phyloP scores from a whole-genome alignment of 1,139 yeast genomes.

The Torulaspora globosa region DNA sequence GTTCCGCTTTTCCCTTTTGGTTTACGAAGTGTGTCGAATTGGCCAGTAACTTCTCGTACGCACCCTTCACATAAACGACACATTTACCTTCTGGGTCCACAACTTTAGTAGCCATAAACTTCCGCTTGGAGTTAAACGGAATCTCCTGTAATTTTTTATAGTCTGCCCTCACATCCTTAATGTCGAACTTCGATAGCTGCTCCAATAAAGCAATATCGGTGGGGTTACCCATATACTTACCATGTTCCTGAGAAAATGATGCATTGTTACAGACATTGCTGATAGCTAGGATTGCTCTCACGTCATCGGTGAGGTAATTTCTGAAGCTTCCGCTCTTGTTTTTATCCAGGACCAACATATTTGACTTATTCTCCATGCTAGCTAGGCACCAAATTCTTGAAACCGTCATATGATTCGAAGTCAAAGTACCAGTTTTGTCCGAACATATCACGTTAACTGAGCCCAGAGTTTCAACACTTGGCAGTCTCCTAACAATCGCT shows the following conservation, averaged over 20 bases:
- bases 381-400: constrained; percentile 76
- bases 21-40: constrained; percentile 58
- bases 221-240: constrained; percentile 79
- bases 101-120: constrained; percentile 69
- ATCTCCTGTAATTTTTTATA: constrained; percentile 58
- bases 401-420: constrained; percentile 93
- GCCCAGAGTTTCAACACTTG: constrained; percentile 92
- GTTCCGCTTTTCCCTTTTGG: constrained; percentile 50
- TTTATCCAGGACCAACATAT: constrained; percentile 44
- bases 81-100: constrained; percentile 49
- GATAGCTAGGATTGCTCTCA: constrained; percentile 52
- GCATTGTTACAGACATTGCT: constrained; percentile 86
- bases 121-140: constrained; percentile 78
- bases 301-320: constrained; percentile 48
- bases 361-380: constrained; percentile 48
- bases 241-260: constrained; percentile 60
- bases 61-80: constrained; percentile 77
- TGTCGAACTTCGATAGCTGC: constrained; percentile 61
- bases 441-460: constrained; percentile 91
- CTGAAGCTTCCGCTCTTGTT: constrained; percentile 43
- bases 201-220: constrained; percentile 87
- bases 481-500: constrained; percentile 87
- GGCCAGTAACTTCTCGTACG: constrained; percentile 67
- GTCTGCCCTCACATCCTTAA: constrained; percentile 61
- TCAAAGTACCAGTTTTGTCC: constrained; percentile 91